Base-by-base conservation (phyloP, 2,329 filamentous ascomycete genomes). In the Ascochyta pisi region DNA sequence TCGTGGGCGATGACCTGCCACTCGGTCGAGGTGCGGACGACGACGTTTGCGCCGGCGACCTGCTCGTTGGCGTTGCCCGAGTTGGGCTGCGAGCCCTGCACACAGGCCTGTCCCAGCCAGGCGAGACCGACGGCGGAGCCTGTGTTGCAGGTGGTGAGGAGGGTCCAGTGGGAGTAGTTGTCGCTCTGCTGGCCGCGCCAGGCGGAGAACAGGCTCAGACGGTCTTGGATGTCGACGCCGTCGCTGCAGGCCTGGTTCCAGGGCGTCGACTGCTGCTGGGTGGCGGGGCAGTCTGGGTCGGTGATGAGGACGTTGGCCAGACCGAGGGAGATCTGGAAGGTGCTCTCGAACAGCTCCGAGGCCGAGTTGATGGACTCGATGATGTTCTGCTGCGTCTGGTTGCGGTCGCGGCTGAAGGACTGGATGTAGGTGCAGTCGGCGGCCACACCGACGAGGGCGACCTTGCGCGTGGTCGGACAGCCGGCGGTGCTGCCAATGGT, bases 1-100 rank as follows among this genome's bases (percentile, higher is more conserved):
- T 98, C 94, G 73, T 98, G 94, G 27, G 94, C 94, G 76, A 98
- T 91, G 55, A 98, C 90, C 74, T 97, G 92, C 94, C 94, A 98
- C 73, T 96, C 93, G 3, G 86, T 89, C 22, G 85, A 83, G 0
- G 92, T 96, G 61, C 86, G 86, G 24, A 95, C 88, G 22, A 99
- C 92, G 1, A 99, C 91, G 71, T 97, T 98, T 58, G 94, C 88
- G 29, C 91, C 90, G 19, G 90, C 88, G 27, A 96, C 89, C 0
- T 87, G 91, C 76, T 95, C 90, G 58, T 84, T 85, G 27, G 77
- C 78, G 39, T 73, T 77, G 50, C 74, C 75, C 8, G 73, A 76
- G 33, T 75, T 73, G 46, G 70, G 75, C 38, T 82, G 78, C 19
- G 85, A 83, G 5, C 79, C 78, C 43, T 83, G 81, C 2, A 89